Conservation (phyloP, 345 rosid species). For the Linum tenue region DNA sequence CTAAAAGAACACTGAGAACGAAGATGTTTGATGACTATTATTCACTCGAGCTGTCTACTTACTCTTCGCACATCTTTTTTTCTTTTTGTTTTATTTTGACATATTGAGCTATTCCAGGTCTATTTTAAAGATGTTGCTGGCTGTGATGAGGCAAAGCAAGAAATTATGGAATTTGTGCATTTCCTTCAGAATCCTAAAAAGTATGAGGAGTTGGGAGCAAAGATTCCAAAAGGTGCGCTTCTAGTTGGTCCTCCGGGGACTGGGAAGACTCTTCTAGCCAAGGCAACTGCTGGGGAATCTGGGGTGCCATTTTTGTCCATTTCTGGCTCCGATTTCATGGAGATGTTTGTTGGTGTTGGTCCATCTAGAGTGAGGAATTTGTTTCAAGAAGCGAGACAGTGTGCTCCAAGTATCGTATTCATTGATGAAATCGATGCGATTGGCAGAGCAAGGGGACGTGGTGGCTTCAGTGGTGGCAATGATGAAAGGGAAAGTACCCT, state of each 20-base stretch:
- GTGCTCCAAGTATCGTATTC: conserved; percentile 86
- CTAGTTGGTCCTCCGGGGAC: conserved; percentile 96
- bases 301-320: conserved; percentile 89
- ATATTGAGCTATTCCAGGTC: conserved; percentile 29
- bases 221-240: conserved; percentile 92
- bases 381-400: conserved; percentile 90
- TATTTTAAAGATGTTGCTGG: conserved; percentile 95
- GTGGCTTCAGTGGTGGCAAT: conserved; percentile 72
- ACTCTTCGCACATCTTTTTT: no score
- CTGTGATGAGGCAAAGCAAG: conserved; percentile 97
- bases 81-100: not conserved
- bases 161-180: conserved; percentile 96
- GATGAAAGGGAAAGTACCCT: conserved; percentile 97
- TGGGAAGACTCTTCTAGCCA: conserved; percentile 94
- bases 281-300: conserved; percentile 98
- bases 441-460: conserved; percentile 95
- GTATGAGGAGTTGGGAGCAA: conserved; percentile 91
- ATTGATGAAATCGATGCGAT: conserved; percentile 97
- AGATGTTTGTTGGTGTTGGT: conserved; percentile 99
- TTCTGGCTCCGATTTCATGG: conserved; percentile 97
- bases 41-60: not conserved
- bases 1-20: no score
- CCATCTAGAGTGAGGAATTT: conserved; percentile 92
- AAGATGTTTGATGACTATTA: no score
- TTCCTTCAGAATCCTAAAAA: conserved; percentile 87